Base-by-base conservation (phyloP, 73 alveolate genomes). In the Diophrys sp. region DNA sequence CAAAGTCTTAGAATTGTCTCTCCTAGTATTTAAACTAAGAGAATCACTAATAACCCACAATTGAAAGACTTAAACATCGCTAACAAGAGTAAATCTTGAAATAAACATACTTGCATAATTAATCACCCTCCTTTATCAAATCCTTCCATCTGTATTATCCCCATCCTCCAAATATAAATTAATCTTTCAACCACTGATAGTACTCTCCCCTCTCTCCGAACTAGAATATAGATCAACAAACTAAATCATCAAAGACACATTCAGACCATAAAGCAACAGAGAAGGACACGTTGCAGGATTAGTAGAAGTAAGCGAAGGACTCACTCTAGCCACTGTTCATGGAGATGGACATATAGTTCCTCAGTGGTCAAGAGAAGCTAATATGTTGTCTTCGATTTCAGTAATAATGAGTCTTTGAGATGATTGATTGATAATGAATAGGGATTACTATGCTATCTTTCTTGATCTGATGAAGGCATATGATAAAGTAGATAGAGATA, bases 261-360 rank as follows among this genome's bases (percentile, higher is more conserved):
- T 72, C 74, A 56, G 72, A n/a, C 88, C 87, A 11, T 91, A 89
- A 90, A 30, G 62, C 29, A 73, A 70, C 28, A 91, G 81, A 31
- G 66, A 71, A 28, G 78, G 80, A 26, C 90, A 94, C 89, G 91
- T 91, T 25, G 92, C 85, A 28, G 98, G 98, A 71, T 81, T 34
- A 72, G 79, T 71, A 24, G 88, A 73, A 66, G 32, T 34, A 71
- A 29, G 79, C 70, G 86, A 94, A 54, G 91, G 89, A 27, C 78
- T 93, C 34, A 82, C 79, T 66, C 93, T 95, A 74, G 92, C 91
- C 29, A 93, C 99, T n/a, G 82, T 95, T 11, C 95, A 94, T 72
- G 99, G 99, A 30, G 95, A 92, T 14, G 99, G 99, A 55, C 99
- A 95, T 78, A 93, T 95, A 98, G 98, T 89, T 28, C 98, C 99